Evolutionary conservation across 305 asterid genomes (phyloP), one percentile per base, ranked within the genome.

Genomic region (Fraxinus floribunda): DNA sequence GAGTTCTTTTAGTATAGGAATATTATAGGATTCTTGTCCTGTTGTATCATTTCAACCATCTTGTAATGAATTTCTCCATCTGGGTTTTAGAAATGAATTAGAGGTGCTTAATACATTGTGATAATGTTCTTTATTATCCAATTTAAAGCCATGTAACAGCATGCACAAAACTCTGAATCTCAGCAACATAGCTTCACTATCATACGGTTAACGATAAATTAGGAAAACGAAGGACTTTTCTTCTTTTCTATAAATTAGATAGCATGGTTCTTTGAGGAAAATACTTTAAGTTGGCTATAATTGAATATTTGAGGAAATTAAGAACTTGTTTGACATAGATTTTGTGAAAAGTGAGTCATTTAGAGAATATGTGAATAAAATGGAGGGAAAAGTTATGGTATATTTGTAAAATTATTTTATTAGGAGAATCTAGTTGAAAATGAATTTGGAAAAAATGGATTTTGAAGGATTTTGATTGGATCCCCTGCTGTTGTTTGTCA

Each of bases 1-100:
- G 99, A 94, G 97, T 96, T 96, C 97, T 96, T 96, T 88, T 96
- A 94, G 97, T 22, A 32, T 71, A 68, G 29, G 60, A 55, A n/a
- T 52, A 85, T 72, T 80, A 39, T 82, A 79, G 86, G 62, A 71
- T 84, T 83, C 44, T 84, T 83, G 39, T 84, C 82, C 76, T 71
- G 22, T 85, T 90, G n/a, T 85, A 72, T 79, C 57, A 78, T 71
- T 16, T 32, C 41, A 71, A 71, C 76, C 11, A 71, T 71, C 44
- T 71, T 32, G 76, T 71, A 71, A 71, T 71, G 76, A n/a, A 30
- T 32, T 71, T 71, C 76, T 71, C 39, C 39, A 36, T 71, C 11
- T 71, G 76, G 22, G 32, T 32, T 71, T 32, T 71, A 16, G 36
- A 5, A 30, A 29, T 13, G 41, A 16, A 15, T 71, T 71, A 13